Evolutionary conservation across 108 stramenopile genomes (phyloP).

Genomic region (Epithemia pelagica): DNA sequence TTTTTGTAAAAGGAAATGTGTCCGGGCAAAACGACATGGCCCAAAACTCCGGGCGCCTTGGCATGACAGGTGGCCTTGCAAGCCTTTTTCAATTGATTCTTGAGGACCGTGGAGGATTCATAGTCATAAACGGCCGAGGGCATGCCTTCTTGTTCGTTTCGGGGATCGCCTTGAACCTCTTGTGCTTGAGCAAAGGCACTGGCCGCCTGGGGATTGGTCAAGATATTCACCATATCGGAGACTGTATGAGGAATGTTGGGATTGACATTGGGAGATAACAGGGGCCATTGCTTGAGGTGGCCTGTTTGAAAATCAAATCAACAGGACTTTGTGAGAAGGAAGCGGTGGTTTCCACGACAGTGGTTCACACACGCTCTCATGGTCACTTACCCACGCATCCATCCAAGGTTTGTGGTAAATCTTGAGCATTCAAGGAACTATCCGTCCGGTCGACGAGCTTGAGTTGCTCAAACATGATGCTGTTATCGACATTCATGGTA

Average conservation of each 20-base stretch:
- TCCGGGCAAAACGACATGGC: slow-evolving; percentile 19
- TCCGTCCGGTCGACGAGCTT: slow-evolving; percentile 13
- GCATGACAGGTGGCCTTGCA: slow-evolving; percentile 5
- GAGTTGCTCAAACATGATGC: slow-evolving; percentile 2
- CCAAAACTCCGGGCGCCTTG: slow-evolving; percentile 9
- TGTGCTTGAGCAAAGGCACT: not conserved
- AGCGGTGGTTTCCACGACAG: too few relatives aligned
- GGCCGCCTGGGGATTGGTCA: slow-evolving; percentile 3
- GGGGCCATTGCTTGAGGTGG: slow-evolving; percentile 14
- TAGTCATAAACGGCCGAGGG: slow-evolving; percentile 5
- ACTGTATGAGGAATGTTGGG: slow-evolving; percentile 16
- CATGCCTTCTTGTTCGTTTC: slow-evolving; percentile 1
- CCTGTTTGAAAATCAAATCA: too few relatives aligned
- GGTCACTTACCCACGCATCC: slow-evolving; percentile 21
- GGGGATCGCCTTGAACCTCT: not conserved
- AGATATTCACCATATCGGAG: slow-evolving; percentile 26
- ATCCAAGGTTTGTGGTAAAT: slow-evolving; percentile 20
- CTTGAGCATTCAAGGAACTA: slow-evolving; percentile 2
- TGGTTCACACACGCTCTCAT: too few relatives aligned
- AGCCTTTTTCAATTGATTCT: not conserved
- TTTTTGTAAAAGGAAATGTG: slow-evolving; percentile 22
- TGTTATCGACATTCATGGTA: not conserved
- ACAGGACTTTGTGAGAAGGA: too few relatives aligned
- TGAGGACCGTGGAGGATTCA: slow-evolving; percentile 5
- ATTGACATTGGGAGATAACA: slow-evolving; percentile 18